Base-by-base conservation (phyloP, 805 yeast species). In the Pichia rugopelliculosa region DNA sequence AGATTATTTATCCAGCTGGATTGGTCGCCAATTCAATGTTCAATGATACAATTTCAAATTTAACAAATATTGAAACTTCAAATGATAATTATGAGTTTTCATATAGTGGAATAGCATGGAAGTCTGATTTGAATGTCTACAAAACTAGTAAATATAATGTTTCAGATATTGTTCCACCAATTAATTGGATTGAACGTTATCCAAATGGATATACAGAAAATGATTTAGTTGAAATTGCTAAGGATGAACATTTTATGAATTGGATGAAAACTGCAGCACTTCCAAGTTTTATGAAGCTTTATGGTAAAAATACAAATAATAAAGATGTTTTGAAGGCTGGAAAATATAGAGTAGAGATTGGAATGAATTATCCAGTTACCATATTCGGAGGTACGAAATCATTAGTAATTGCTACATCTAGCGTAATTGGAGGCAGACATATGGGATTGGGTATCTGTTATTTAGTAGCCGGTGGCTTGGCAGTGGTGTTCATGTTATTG, bases 221-320 rank as follows among this genome's bases (percentile, higher is more conserved):
- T 6, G 88, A 87, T 63, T 57, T 91, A 51, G 96, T 95, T 3
- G 83, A 86, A 60, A 62, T 91, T 42, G 74, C 86, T 2, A 61
- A 68, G 34, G 82, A 93, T 88, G 91, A 87, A 61, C 82, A 82
- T 54, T 77, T 91, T 57, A 96, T 89, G 70, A 91, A 89, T 65
- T 91, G 99, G 99, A 91, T 91, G 97, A 79, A 95, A 59, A 89
- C 97, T 1, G 96, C 98, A 0, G 96, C 95, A 0, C 71, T 91
- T 53, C 95, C 98, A 24, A 79, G 84, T 12, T 91, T 93, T 60
- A 80, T 84, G 72, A 91, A 93, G 62, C 67, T 89, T 34, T 90
- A 89, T 38, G 75, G 84, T 41, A 79, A 84, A 56, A 90, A 87
- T 66, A 83, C 79, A 50, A 70, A 78, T 2, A 69, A 69, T 1